phyloP scores from a whole-genome alignment of 768 basidiomycete genomes.

The Symmetrospora coprosmae region DNA sequence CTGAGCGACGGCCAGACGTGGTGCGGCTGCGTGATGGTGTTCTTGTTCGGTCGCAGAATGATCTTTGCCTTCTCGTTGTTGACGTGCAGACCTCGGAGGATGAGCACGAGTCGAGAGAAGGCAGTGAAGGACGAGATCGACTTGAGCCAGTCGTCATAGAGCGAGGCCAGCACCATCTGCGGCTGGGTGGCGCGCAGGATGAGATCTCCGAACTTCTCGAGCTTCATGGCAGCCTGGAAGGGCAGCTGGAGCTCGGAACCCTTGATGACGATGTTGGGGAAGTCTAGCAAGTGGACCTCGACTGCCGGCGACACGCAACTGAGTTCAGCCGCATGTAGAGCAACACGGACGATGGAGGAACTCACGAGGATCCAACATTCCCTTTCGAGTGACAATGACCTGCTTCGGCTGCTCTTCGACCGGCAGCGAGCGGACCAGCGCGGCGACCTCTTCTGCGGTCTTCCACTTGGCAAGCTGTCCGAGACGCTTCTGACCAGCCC shows the following conservation, averaged over 20 bases:
- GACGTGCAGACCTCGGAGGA: slow-evolving; percentile 91
- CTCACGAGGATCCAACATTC: slow-evolving; percentile 79
- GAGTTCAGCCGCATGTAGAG: too few relatives aligned
- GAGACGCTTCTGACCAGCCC: slow-evolving; percentile 99
- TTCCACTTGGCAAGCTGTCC: slow-evolving; percentile 99
- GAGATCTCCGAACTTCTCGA: slow-evolving; percentile 99
- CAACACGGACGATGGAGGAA: not conserved
- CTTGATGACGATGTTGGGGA: slow-evolving; percentile 99
- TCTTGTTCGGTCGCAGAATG: slow-evolving; percentile 91
- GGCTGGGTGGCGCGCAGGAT: slow-evolving; percentile 81
- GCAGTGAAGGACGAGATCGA: slow-evolving; percentile 98
- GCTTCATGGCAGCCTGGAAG: slow-evolving; percentile 99
- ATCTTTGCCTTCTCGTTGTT: slow-evolving; percentile 99
- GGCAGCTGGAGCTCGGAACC: slow-evolving; percentile 94
- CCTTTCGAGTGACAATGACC: slow-evolving; percentile 98
- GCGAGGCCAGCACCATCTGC: slow-evolving; percentile 95
- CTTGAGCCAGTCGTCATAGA: slow-evolving; percentile 99
- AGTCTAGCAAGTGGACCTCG: slow-evolving; percentile 96
- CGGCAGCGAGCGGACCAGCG: slow-evolving; percentile 88
- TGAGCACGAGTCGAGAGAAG: slow-evolving; percentile 92
- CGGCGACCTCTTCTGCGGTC: slow-evolving; percentile 99
- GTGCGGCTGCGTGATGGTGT: slow-evolving; percentile 89
- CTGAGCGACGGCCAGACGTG: slow-evolving; percentile 89
- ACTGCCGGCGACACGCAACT: too few relatives aligned
- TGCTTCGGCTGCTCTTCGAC: slow-evolving; percentile 99